phyloP scores from a whole-genome alignment of 2,329 filamentous ascomycete genomes.

The Colletotrichum sp. region DNA sequence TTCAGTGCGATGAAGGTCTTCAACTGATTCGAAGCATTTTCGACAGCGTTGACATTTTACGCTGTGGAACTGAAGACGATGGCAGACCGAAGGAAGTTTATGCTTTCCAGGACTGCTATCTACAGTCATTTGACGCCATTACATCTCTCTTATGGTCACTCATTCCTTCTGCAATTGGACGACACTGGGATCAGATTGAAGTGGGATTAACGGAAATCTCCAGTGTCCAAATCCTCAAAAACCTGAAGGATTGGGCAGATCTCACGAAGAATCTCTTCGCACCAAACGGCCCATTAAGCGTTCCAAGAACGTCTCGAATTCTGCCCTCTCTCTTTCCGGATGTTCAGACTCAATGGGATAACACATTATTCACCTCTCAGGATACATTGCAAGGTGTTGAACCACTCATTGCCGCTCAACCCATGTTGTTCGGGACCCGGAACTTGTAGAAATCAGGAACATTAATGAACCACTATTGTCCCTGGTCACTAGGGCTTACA shows the following conservation, averaged over 20 bases:
- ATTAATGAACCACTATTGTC: background rate
- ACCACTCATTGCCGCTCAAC: background rate
- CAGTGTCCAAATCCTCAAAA: background rate
- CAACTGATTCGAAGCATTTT: background rate
- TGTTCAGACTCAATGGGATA: background rate
- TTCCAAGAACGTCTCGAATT: no score
- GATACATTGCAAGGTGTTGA: background rate
- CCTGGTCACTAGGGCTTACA: background rate
- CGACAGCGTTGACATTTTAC: background rate
- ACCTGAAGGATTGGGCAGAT: background rate
- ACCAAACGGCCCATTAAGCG: background rate
- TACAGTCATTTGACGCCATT: background rate
- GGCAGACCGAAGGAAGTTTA: background rate
- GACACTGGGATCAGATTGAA: no score
- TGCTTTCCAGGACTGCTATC: background rate
- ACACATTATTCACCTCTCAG: background rate
- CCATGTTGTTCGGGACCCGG: background rate
- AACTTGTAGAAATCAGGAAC: accelerated
- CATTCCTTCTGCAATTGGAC: background rate
- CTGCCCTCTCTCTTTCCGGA: no score
- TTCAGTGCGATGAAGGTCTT: background rate
- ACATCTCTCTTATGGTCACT: background rate
- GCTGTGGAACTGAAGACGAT: background rate
- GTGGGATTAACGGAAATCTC: background rate
- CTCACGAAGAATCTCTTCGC: background rate